Evolutionary conservation across 345 rosid species (phyloP), one percentile per base, ranked within the genome.

Genomic region (Eutrema japonicum): DNA sequence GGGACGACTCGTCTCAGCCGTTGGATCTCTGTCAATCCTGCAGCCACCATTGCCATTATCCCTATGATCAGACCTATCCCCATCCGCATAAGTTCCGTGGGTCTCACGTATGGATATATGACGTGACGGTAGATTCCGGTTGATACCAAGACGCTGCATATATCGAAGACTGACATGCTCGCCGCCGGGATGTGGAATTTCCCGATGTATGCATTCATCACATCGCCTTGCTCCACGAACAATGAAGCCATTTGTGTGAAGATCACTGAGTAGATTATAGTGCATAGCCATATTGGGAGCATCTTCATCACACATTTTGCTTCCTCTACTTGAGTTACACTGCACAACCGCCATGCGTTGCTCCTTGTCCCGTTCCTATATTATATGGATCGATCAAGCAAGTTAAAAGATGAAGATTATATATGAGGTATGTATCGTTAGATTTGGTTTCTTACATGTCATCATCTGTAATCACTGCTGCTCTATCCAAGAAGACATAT

Each of bases 91-190:
- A 93, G 91, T 78, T 93, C 96, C 6, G 89, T 76, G 57, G 90
- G 77, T 55, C 96, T 94, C 3, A 89, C 87, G 22, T 86, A 13
- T 0, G 97, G 97, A 1, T 86, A 86, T 3, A 93, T 88, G 55
- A 86, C 43, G 5, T 77, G 87, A 10, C 96, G 85, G 68, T 91
- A 93, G 14, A 93, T 78, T 60, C 90, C 90, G 0, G 97, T 93
- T 78, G 78, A 85, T 13, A 87, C 45, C 2, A 91, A 84, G 63
- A 93, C 98, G 40, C 97, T 91, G 53, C 80, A 76, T 58, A 93
- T 87, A 30, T 93, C 97, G 55, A 93, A 93, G 13, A 85, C 86
- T 0, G 97, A 91, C 98, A 93, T 91, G 84, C 97, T 91, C 0
- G 98, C 98, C 0, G 98, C 97, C 0, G 97, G 98, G 29, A 93